Base-by-base conservation (phyloP, 2,329 filamentous ascomycete species). In the Aspergillus luchuensis region DNA sequence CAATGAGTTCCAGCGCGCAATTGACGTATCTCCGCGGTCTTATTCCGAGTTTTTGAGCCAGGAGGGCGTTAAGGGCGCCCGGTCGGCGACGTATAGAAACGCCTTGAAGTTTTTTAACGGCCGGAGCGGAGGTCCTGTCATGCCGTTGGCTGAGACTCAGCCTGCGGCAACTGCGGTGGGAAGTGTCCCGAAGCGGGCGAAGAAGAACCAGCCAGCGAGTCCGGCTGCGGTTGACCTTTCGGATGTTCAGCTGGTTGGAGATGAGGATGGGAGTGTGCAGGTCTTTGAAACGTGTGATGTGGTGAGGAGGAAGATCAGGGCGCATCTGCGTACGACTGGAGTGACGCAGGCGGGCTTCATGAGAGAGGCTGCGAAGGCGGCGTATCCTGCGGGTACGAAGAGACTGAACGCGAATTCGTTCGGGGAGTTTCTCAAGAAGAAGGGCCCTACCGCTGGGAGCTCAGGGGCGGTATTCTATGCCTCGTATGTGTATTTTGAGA, bases 401-500 rank as follows among this genome's bases (percentile, higher is more conserved):
- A 77, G 47, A 21, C 21, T 61, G 7, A 50, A 41, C 10, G 28
- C 33, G 15, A 58, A 54, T 10, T 77, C 82, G 59, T 75, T 87
- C 17, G 76, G 75, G 33, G 74, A 77, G 41, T 87, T 87, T 65
- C 76, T 85, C 54, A 69, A 68, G 5, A 82, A 83, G 66, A 82
- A 80, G 58, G 84, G 84, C 0, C 59, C 78, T 0, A 74, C 72
- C 8, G 74, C 76, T 2, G 85, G 85, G 4, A 83, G 83, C 56
- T 81, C 78, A 2, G 82, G 75, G 56, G 64, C 66, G 8, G 74
- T 82, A 1, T 87, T 81, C 67, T 87, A 87, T 64, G 80, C 79
- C 3, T 78, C 76, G 0, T 87, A 87, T 67, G 79, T 85, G 19
- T 86, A 81, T 69, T 87, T 87, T 66, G 84, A 88, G 74, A 87